Evolutionary conservation across 495 filamentous ascomycete species (phyloP).

Genomic region (Filosporella fistucella): DNA sequence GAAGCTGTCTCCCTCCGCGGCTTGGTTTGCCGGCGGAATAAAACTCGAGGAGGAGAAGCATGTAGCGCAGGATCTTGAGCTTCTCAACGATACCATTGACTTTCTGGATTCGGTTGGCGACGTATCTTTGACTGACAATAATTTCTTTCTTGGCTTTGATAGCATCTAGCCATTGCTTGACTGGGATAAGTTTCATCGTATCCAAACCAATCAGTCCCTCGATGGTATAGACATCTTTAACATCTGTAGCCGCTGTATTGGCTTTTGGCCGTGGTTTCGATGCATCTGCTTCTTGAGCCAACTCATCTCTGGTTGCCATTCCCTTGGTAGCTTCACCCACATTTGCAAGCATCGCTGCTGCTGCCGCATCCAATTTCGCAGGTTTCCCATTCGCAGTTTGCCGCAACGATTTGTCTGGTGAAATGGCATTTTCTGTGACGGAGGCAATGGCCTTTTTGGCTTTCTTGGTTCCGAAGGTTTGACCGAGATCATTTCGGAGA

Average conservation of each 20-base stretch:
- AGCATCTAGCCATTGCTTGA: conserved; percentile 72
- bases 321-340: conserved; percentile 52
- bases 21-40: conserved; percentile 31
- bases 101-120: conserved; percentile 54
- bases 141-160: conserved; percentile 52
- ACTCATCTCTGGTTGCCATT: conserved; percentile 55
- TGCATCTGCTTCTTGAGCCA: conserved; percentile 62
- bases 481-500: conserved; percentile 67
- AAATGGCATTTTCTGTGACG: conserved; percentile 74
- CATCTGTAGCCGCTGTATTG: conserved; percentile 64
- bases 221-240: conserved; percentile 79
- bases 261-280: conserved; percentile 74
- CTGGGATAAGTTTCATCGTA: conserved; percentile 52
- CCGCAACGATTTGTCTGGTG: conserved; percentile 29
- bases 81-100: conserved; percentile 44
- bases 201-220: conserved; percentile 61
- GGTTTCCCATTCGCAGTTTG: conserved; percentile 32
- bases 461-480: conserved; percentile 92
- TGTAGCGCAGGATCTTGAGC: conserved; percentile 62
- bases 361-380: conserved; percentile 47
- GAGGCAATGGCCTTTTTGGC: conserved; percentile 79
- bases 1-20: conserved; percentile 34
- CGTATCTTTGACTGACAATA: conserved; percentile 58
- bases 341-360: conserved; percentile 57
- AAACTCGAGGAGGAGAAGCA: conserved; percentile 63